Percentiles rank a stretch among this genome's conserved stretches.
Conservation (phyloP, 2,329 filamentous ascomycete species). For the Calonectria pteridis region DNA sequence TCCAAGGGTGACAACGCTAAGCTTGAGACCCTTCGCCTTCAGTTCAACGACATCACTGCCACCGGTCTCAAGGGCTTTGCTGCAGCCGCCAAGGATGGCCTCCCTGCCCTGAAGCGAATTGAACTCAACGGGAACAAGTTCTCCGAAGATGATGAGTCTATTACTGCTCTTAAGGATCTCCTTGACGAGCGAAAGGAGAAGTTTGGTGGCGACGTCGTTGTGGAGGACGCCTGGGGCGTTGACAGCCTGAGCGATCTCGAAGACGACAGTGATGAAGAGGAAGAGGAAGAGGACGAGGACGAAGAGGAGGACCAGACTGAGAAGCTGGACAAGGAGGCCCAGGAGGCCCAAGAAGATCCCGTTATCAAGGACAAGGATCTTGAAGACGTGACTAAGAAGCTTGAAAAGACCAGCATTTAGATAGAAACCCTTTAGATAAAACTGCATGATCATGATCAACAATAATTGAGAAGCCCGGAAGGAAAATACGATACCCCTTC, state of each 20-base stretch:
- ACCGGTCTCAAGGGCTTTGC: constrained; percentile 79
- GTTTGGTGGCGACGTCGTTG: constrained; percentile 71
- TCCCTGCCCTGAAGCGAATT: constrained; percentile 85
- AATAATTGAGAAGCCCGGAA: constrained; percentile 41
- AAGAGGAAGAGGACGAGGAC: constrained; percentile 76
- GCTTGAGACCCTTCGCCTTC: constrained; percentile 84
- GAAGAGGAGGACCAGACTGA: constrained; percentile 76
- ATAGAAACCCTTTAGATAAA: constrained; percentile 41
- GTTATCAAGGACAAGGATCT: constrained; percentile 83
- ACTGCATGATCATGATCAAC: constrained; percentile 41
- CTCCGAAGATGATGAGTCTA: constrained; percentile 81
- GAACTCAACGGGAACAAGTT: constrained; percentile 99
- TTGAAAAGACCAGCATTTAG: constrained; percentile 77
- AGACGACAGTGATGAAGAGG: constrained; percentile 78
- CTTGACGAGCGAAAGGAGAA: constrained; percentile 85
- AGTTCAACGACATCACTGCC: constrained; percentile 94
- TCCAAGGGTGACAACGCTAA: constrained; percentile 81
- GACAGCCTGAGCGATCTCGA: constrained; percentile 90
- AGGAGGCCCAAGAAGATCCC: constrained; percentile 80
- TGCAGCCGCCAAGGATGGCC: constrained; percentile 72
- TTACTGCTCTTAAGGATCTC: constrained; percentile 76
- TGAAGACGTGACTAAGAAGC: constrained; percentile 80
- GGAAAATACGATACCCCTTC: constrained; percentile 49
- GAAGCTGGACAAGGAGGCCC: constrained; percentile 76
- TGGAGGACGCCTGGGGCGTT: constrained; percentile 86